These are phyloP conservation scores for Silene vulgaris DNA, from an alignment of 179 eudicot species.

Conservation along the genomic window DNA sequence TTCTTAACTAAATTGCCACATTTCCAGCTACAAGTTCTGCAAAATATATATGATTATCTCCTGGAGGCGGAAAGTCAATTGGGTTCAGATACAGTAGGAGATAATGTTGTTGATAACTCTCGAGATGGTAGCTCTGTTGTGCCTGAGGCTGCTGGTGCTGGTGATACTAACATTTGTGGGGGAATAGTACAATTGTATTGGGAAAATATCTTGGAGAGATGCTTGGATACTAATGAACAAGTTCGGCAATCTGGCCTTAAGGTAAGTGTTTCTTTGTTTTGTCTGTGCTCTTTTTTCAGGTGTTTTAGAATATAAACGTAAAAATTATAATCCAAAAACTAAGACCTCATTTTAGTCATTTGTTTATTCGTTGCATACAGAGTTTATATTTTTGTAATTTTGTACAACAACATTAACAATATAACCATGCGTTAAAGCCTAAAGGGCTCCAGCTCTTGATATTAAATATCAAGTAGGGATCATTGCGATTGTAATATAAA, in stretches of 20 bases:
- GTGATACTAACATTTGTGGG: conserved; percentile 94
- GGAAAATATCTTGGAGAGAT: conserved; percentile 72
- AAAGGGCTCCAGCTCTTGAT: no score
- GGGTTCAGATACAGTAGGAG: conserved; percentile 50
- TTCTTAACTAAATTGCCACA: conserved; percentile 27
- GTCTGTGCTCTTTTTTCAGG: not conserved
- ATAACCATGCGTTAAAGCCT: not conserved
- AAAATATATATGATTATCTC: conserved; percentile 88
- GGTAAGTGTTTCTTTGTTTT: conserved; percentile 34
- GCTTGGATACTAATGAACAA: conserved; percentile 76
- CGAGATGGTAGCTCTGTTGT: conserved; percentile 53
- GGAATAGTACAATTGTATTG: conserved; percentile 90
- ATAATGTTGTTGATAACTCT: conserved; percentile 36
- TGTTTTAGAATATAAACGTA: not conserved
- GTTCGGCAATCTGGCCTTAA: conserved; percentile 80
- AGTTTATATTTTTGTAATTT: not conserved
- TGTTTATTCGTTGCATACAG: not conserved
- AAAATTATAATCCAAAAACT: not conserved
- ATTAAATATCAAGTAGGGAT: not conserved
- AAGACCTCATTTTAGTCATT: not conserved
- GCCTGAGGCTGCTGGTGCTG: conserved; percentile 99
- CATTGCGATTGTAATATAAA: not conserved
- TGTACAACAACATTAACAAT: not conserved
- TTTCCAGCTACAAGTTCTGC: conserved; percentile 80
- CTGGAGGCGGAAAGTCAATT: conserved; percentile 84